Evolutionary conservation across 306 rosid genomes (phyloP), one percentile per base, ranked within the genome.

Genomic region (Ziziphus jujuba): DNA sequence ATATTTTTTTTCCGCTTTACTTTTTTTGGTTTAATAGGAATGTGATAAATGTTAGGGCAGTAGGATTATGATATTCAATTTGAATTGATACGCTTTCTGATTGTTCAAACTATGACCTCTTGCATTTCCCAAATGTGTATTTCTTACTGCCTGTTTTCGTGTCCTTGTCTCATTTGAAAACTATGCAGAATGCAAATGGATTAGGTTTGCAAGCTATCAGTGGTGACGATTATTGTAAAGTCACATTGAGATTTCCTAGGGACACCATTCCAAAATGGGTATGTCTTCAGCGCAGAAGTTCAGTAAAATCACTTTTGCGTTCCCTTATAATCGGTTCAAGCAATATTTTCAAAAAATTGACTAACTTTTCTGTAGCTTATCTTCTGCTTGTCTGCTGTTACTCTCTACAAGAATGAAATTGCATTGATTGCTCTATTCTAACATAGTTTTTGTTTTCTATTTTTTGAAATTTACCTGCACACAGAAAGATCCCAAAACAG

Each of bases 221-320:
- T 38, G 83, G 85, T 22, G 43, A 60, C 31, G 95, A 90, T 84
- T 85, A 80, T 72, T 95, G 99, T 72, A 76, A 82, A 77, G 84
- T 82, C 64, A 82, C 78, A 3, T 82, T 95, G 80, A 78, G 60
- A 44, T 95, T 90, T 73, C 96, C 99, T 3, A 49, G 75, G 48
- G 89, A 87, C 57, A 95, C 99, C 55, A 74, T 95, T 71, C 96
- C 92, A 43, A 90, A 88, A 88, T 95, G 99, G 99, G 99, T 95
- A 85, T 53, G 74, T 63, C 59, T 62, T 23, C 15, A 28, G 38
- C 13, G 45, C 7, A 20, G 35, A 64, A 44, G 17, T 33, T 9
- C 4, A 31, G 20, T 45, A 19, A 56, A 25, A 16, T 6, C 15
- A 1, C 8, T 45, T 67, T 49, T 48, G 33, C 24, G 19, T 48